Percentiles rank a stretch among this genome's conserved stretches.
phyloP scores from a whole-genome alignment of 2,329 filamentous ascomycete genomes.

The Penicillium sp. region DNA sequence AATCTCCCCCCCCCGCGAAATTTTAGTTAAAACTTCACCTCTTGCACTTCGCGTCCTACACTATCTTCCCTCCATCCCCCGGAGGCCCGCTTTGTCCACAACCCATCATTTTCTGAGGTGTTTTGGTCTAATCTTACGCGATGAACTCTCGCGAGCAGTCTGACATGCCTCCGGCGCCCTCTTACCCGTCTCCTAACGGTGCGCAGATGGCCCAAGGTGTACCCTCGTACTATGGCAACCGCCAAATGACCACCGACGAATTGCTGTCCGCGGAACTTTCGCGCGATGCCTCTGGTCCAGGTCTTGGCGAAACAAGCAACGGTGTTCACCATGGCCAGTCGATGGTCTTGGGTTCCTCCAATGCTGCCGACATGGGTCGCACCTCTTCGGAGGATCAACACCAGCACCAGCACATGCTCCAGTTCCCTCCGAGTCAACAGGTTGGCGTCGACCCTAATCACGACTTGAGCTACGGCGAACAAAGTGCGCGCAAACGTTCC shows the following conservation, averaged over 20 bases:
- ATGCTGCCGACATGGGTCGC: constrained; percentile 34
- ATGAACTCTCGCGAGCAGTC: constrained; percentile 39
- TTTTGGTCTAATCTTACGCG: constrained; percentile 10
- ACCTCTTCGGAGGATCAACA: constrained; percentile 33
- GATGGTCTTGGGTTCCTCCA: constrained; percentile 34
- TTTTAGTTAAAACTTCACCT: constrained; percentile 32
- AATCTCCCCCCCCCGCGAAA: constrained; percentile 27
- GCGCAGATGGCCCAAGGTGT: constrained; percentile 39
- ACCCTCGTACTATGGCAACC: constrained; percentile 38
- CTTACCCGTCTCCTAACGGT: constrained; percentile 39
- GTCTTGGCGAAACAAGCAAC: constrained; percentile 35
- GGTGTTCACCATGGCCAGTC: constrained; percentile 35
- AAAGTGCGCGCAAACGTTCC: constrained; percentile 64
- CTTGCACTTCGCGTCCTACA: constrained; percentile 24
- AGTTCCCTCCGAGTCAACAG: constrained; percentile 38
- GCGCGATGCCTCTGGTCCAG: constrained; percentile 39
- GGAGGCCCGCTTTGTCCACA: constrained; percentile 29
- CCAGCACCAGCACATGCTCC: constrained; percentile 35
- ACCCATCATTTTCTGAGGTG: constrained; percentile 12
- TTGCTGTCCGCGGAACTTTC: constrained; percentile 42
- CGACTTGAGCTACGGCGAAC: constrained; percentile 48
- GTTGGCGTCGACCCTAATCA: constrained; percentile 40
- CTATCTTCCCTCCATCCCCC: constrained; percentile 21
- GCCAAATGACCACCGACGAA: constrained; percentile 41
- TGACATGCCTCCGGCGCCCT: constrained; percentile 38